These are phyloP conservation scores for Dioscorea zingiberensis DNA, from an alignment of 106 monocot species.

Conservation along the genomic window DNA sequence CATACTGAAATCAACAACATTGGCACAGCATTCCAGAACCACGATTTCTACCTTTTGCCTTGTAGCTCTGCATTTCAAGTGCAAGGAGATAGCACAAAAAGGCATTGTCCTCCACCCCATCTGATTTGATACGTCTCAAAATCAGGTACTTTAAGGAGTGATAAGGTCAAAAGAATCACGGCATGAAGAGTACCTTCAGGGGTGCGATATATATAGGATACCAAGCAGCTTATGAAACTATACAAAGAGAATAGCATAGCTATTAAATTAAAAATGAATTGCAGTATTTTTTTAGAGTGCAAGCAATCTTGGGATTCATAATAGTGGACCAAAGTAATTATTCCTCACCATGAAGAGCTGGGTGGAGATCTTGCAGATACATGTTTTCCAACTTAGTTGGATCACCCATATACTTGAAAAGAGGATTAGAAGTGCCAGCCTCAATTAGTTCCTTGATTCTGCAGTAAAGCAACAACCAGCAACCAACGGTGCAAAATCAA, in stretches of 20 bases:
- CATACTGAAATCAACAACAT: no score
- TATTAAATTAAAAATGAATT: no score
- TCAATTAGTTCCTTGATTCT: slow-evolving; percentile 24
- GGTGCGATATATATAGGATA: slow-evolving; percentile 33
- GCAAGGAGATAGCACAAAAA: slow-evolving; percentile 11
- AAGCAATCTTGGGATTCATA: no score
- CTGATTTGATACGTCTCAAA: neutral
- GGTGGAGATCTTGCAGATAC: slow-evolving; percentile 19
- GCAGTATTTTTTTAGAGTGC: no score
- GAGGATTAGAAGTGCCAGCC: slow-evolving; percentile 11
- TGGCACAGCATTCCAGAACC: no score
- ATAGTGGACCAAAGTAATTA: neutral
- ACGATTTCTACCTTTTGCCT: slow-evolving; percentile 19
- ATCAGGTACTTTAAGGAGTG: slow-evolving; percentile 23
- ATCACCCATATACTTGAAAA: slow-evolving; percentile 22
- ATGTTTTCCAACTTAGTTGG: slow-evolving; percentile 15
- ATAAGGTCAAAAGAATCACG: slow-evolving; percentile 27
- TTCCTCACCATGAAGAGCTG: slow-evolving; percentile 25
- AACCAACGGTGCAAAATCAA: neutral
- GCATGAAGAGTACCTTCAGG: slow-evolving; percentile 25
- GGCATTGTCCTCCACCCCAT: neutral
- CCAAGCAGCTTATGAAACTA: slow-evolving; percentile 30
- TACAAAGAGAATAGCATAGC: neutral
- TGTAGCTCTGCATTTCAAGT: slow-evolving; percentile 31
- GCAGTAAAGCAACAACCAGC: slow-evolving; percentile 6